Evolutionary conservation across 2,329 filamentous ascomycete species (phyloP), one percentile per base, ranked within the genome.

Genomic region (Exophiala oligosperma): DNA sequence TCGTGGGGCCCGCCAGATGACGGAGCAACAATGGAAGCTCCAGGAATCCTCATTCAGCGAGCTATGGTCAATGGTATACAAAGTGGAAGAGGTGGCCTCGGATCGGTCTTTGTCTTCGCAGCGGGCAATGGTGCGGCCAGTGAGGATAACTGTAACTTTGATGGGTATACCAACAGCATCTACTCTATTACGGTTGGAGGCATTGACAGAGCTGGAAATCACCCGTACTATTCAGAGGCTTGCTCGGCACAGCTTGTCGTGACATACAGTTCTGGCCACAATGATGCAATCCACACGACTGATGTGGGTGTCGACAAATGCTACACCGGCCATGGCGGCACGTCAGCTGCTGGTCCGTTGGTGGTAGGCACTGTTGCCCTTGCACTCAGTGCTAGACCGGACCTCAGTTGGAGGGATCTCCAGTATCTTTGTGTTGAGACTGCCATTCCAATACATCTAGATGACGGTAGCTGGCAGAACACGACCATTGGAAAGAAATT

Each of bases 91-190:
- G 81, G 78, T 50, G 91, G 92, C 2, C 85, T 87, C 53, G 94
- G 94, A 7, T 96, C 91, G 28, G 90, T 99, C 65, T 99, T 92
- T 69, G 94, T 99, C 54, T 99, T 99, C 74, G 94, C 94, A 44
- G 92, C 93, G 65, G 94, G 94, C 59, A 99, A 99, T 70, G 94
- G 94, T 57, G 95, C 93, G 8, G 79, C 81, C 2, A 85, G 80
- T 64, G 92, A 90, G 48, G 94, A 99, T 73, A 97, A 99, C 75
- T 99, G 94, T 82, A 99, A 99, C 73, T 99, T 99, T 72, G 94
- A 99, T 71, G 94, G 94, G 40, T 99, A 99, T 76, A 99, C 94
- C 59, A 99, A 99, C 79, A 97, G 92, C 71, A 99, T 99, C 68
- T 99, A 97, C 81, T 97, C 92, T 72, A 94, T 99, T 67, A 96